Base-by-base conservation (phyloP, 257 asterid genomes). In the Misopates orontium region DNA sequence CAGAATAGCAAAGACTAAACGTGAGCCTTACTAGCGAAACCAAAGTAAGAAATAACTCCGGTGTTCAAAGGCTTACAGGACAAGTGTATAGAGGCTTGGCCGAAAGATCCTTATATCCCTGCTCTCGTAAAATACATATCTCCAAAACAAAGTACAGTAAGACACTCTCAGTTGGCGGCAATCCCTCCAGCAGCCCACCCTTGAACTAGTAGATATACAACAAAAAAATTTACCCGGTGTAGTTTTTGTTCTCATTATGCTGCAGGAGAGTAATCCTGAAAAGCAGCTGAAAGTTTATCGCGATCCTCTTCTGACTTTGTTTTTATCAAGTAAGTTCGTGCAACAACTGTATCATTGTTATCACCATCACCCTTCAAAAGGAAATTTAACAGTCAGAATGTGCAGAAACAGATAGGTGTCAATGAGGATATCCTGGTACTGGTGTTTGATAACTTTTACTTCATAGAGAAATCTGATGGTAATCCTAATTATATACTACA, bases 201-300 rank as follows among this genome's bases (percentile, higher is more conserved):
- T 64, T 66, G 52, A 53, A 66, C 73, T 75, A 77, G 71, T 75
- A 77, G 71, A 50, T 54, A 62, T 80, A 80, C 93, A 83, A 78
- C 83, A 80, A 72, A 11, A 59, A 58, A 47, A 64, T 71, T 42
- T 71, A 52, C 68, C 18, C 40, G 23, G 68, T 39, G 52, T 45
- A 32, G 12, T 63, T 6, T 53, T 7, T 2, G 36, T 7, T 28
- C 36, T 28, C 36, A 49, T 82, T 82, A 88, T 47, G 67, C 68
- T 65, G 84, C 71, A 62, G 99, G 99, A 32, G 99, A 88, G 40
- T 84, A 80, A 56, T 90, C 99, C 71, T 86, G 83, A 47, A 94
- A 90, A 23, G 73, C 83, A 67, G 90, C 89, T 16, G 89, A 95
- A 44, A 94, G 86, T 61, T 94, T 86, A 73, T 94, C 77, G 23